These are phyloP conservation scores for Phalaenopsis hybrid DNA, from an alignment of 116 monocot genomes.

Conservation along the genomic window DNA sequence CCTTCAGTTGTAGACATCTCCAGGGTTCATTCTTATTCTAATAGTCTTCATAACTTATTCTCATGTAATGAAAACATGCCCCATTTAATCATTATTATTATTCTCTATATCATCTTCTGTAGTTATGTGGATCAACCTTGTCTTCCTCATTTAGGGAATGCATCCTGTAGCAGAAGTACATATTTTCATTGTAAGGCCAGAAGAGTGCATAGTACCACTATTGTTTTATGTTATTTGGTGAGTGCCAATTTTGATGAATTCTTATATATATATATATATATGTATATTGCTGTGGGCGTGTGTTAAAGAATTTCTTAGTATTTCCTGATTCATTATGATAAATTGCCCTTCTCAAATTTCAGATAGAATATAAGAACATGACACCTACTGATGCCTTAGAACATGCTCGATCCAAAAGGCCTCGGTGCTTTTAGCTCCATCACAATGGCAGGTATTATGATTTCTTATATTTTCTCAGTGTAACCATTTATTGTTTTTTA, in stretches of 20 bases:
- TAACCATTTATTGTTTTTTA: not conserved
- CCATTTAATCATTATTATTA: too few species aligned
- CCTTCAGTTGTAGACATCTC: conserved; percentile 30
- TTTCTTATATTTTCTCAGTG: not conserved
- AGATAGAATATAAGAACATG: conserved; percentile 59
- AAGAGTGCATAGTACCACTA: conserved; percentile 81
- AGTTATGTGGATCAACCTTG: not conserved
- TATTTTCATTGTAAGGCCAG: conserved; percentile 98
- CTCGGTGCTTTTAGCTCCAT: conserved; percentile 57
- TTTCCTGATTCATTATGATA: not conserved
- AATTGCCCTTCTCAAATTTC: not conserved
- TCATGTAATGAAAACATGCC: too few species aligned
- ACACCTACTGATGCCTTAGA: conserved; percentile 47
- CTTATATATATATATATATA: too few species aligned
- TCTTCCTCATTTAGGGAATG: conserved; percentile 40
- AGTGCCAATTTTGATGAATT: not conserved
- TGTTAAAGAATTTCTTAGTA: too few species aligned
- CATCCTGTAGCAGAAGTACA: conserved; percentile 61
- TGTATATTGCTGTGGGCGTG: too few species aligned
- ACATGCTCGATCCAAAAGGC: conserved; percentile 50
- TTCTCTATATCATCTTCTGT: too few species aligned
- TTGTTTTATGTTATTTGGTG: conserved; percentile 93
- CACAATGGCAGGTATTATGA: conserved; percentile 50
- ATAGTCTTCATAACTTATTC: too few species aligned
- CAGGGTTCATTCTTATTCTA: conserved; percentile 24